Evolutionary conservation across 352 stramenopile species (phyloP), one percentile per base, ranked within the genome.

Genomic region (Poterioochromonas sp.): DNA sequence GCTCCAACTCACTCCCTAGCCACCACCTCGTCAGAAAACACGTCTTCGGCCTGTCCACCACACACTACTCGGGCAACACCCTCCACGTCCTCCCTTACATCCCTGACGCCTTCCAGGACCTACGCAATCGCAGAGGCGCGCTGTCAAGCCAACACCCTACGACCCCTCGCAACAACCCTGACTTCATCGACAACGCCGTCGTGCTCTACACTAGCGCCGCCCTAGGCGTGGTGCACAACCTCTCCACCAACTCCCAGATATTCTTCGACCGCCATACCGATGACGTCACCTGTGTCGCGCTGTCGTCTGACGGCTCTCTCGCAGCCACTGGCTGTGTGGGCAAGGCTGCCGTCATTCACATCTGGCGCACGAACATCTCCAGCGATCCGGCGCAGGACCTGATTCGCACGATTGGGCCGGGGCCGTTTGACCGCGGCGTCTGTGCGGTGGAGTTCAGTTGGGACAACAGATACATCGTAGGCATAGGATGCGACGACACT

Each of bases 301-400:
- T 76, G n/a, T 87, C 92, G 39, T 83, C 87, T 51, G 85, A 85
- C 58, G 85, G 80, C 2, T 73, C 84, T 0, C 64, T 93, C 3
- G 86, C 86, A 32, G 89, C 89, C 37, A 94, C 89, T 73, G 90
- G 90, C 35, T 58, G 65, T 40, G 18, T 51, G 12, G 65, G 65
- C 8, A 74, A 74, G 39, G 18, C 51, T 39, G 8, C 63, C 2
- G 5, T 54, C 35, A n/a, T 53, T 18, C 5, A 39, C 1, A 18
- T 74, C 0, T 54, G 40, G 37, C 15, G 62, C 29, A 74, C 65
- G 18, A 37, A 5, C 20, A 11, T 34, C 40, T 8, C 34, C 2
- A 47, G 34, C 32, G 34, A 71, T 8, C 12, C 62, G n/a, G 26
- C 15, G 5, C 41, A 11, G 8, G 1, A 41, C 3, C 15, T 44